Base-by-base conservation (phyloP, 2,329 filamentous ascomycete species). In the Aspergillus sclerotialis region DNA sequence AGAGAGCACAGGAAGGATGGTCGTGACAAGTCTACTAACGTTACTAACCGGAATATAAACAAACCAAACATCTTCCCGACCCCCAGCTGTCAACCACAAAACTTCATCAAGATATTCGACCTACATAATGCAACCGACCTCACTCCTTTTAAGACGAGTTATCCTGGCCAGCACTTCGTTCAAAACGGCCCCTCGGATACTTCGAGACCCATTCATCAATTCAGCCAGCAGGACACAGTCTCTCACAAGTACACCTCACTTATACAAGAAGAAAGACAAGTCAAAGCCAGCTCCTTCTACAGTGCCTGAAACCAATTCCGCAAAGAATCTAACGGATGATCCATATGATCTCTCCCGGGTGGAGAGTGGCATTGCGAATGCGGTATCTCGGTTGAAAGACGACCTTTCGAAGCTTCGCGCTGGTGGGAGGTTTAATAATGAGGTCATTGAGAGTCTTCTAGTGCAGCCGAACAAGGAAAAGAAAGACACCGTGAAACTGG, bases 361-460 rank as follows among this genome's bases (percentile, higher is more conserved):
- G 3, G 68, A 81, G 42, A 49, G 63, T 1, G 69, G 73, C 7
- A 77, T 84, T 35, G 60, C 68, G 9, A 67, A 67, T 35, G 68
- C 72, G 0, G 60, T 78, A 8, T 67, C 73, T 36, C 69, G 67
- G 32, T 63, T 85, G 15, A 76, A 75, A 42, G 71, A 73, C 45
- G 76, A 81, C 7, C 60, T 84, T 1, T 68, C 72, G 1, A 79
- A 80, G 52, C 62, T 84, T 9, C 67, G 78, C 4, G 69, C 74
- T 0, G 77, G 78, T 5, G 80, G 79, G 0, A 62, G 77, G 16
- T 70, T 81, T 51, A 82, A 80, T 41, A 73, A 76, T 0, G 72
- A 78, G 30, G 55, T 72, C 2, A 63, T 84, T 18, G 80, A 84
- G 56, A 63, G 59, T 13, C 48, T 84, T 34, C 69, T 71, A 24